Conservation (phyloP, 768 basidiomycete species). For the Kwoniella sp. region DNA sequence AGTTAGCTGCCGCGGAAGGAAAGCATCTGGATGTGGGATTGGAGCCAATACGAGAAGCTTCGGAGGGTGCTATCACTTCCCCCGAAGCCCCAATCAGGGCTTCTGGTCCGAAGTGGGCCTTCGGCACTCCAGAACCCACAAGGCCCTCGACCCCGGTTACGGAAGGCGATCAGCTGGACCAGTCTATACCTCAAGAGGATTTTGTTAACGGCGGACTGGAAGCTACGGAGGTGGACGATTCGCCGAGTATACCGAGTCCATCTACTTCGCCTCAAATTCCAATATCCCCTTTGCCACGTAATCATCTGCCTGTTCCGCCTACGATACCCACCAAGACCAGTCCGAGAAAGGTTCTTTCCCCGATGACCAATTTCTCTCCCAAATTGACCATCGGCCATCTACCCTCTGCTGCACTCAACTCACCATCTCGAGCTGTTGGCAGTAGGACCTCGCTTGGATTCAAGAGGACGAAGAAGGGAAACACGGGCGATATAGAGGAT, state of each 20-base stretch:
- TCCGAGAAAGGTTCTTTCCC: not conserved
- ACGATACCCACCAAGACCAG: not conserved
- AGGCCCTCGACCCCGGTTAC: not conserved
- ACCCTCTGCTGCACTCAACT: not conserved
- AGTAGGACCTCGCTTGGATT: not conserved
- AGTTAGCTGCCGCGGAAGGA: not conserved
- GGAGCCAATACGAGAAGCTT: not conserved
- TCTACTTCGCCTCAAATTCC: constrained; percentile 7
- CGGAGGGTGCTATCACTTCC: constrained; percentile 12
- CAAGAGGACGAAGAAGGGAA: not conserved
- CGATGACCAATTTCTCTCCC: constrained; percentile 2
- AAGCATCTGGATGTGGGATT: not conserved
- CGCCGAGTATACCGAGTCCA: constrained; percentile 12
- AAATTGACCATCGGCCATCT: not conserved
- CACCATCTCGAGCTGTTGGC: not conserved
- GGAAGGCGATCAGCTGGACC: constrained; percentile 12
- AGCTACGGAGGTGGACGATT: constrained; percentile 16
- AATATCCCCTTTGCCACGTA: not conserved
- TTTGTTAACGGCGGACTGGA: constrained; percentile 1
- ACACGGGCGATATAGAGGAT: not conserved
- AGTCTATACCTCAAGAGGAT: not conserved
- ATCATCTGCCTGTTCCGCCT: not conserved
- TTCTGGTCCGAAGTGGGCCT: not conserved
- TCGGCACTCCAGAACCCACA: not conserved
- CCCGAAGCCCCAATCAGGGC: not conserved